phyloP scores from a whole-genome alignment of 2,329 filamentous ascomycete genomes.

The Neonectria neomacrospora region DNA sequence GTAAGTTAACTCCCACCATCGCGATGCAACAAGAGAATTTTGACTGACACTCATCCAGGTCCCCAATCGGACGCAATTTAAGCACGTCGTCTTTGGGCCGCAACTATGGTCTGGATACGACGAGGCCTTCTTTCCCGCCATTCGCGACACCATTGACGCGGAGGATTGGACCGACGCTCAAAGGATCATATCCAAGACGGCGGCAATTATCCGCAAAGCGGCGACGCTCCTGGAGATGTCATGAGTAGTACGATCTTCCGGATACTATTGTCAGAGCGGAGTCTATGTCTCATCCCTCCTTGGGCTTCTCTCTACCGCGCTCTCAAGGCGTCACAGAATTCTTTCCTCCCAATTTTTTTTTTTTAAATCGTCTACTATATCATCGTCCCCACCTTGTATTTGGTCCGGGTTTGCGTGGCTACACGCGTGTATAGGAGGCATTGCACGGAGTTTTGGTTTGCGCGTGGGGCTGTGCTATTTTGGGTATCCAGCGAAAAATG shows the following conservation, averaged over 20 bases:
- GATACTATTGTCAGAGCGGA: conserved; percentile 21
- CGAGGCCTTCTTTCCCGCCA: conserved; percentile 69
- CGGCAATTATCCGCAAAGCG: conserved; percentile 72
- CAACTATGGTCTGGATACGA: conserved; percentile 71
- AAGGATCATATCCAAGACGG: conserved; percentile 76
- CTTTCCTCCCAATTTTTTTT: conserved; percentile 35
- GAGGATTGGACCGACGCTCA: conserved; percentile 77
- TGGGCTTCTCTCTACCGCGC: neutral
- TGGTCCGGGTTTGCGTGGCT: conserved; percentile 30
- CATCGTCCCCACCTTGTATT: conserved; percentile 16
- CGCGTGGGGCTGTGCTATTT: conserved; percentile 37
- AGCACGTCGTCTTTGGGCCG: conserved; percentile 90
- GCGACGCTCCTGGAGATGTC: conserved; percentile 51
- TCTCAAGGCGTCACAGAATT: conserved; percentile 17
- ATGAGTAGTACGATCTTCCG: conserved; percentile 35
- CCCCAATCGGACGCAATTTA: conserved; percentile 90
- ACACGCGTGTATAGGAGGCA: conserved; percentile 46
- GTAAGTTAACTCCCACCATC: conserved; percentile 64
- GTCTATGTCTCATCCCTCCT: conserved; percentile 22
- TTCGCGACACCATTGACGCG: conserved; percentile 80
- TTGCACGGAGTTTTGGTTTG: conserved; percentile 50
- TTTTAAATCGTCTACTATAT: conserved; percentile 11
- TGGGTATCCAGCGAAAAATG: conserved; percentile 23
- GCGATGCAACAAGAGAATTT: neutral
- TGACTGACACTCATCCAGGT: conserved; percentile 61